These are phyloP conservation scores for Claviceps sp. DNA, from an alignment of 2,329 filamentous ascomycete species.

Conservation along the genomic window DNA sequence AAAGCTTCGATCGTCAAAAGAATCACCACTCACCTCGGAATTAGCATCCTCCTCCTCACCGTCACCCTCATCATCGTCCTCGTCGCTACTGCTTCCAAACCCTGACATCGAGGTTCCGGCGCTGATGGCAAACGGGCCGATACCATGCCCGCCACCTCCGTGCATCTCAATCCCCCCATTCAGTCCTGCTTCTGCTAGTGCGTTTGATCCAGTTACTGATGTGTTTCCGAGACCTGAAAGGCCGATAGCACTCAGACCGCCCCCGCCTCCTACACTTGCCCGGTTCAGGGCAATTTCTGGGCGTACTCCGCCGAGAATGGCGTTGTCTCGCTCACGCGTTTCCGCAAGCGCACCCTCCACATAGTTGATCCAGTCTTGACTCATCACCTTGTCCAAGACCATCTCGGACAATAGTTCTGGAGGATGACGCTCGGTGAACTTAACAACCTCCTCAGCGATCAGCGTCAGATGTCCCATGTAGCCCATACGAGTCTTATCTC, in stretches of 20 bases:
- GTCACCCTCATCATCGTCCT: conserved; percentile 91
- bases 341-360: conserved; percentile 88
- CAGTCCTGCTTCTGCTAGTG: conserved; percentile 68
- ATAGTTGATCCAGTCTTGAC: conserved; percentile 84
- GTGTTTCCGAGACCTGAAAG: conserved; percentile 30
- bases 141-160: conserved; percentile 52
- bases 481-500: conserved; percentile 79
- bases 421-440: conserved; percentile 90
- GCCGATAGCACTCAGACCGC: conserved; percentile 34
- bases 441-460: conserved; percentile 96
- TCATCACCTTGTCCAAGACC: conserved; percentile 80
- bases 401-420: conserved; percentile 73
- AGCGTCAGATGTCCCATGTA: conserved; percentile 98
- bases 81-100: conserved; percentile 89
- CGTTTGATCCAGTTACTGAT: conserved; percentile 41
- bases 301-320: conserved; percentile 89
- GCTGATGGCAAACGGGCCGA: conserved; percentile 59
- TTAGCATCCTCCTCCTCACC: conserved; percentile 65
- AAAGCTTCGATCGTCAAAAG: conserved; percentile 18
- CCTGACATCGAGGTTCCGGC: conserved; percentile 70
- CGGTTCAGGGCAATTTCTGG: conserved; percentile 82
- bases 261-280: conserved; percentile 40
- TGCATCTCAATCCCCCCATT: conserved; percentile 60
- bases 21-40: conserved; percentile 46
- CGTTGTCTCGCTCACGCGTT: conserved; percentile 90